These are phyloP conservation scores for Hypomontagnella submonticulosa DNA, from an alignment of 495 filamentous ascomycete species.

Conservation along the genomic window DNA sequence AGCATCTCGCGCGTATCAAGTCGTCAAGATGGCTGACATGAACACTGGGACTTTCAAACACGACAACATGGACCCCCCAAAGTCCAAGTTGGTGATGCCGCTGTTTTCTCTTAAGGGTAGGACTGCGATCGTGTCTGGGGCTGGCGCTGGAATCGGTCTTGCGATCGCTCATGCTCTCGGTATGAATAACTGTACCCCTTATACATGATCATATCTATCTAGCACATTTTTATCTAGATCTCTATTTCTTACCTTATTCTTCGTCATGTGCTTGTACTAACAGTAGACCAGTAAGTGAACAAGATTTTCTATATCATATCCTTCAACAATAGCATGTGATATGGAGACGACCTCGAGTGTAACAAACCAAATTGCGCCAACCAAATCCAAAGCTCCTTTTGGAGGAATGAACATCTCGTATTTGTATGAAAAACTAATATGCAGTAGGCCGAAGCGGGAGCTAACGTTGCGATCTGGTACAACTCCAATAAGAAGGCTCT, in stretches of 20 bases:
- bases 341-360: not conserved
- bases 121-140: constrained; percentile 86
- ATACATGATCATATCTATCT: not conserved
- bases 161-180: constrained; percentile 73
- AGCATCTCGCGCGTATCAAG: not conserved
- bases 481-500: constrained; percentile 78
- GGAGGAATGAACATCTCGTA: not conserved
- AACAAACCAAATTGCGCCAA: not conserved
- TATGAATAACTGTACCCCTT: constrained; percentile 14
- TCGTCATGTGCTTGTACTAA: no score
- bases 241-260: not conserved
- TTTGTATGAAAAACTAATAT: constrained; percentile 3
- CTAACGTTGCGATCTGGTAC: constrained; percentile 90
- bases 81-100: constrained; percentile 71
- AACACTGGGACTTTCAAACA: constrained; percentile 68
- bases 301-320: not conserved
- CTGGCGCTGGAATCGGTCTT: constrained; percentile 83
- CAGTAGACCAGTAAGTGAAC: constrained; percentile 30
- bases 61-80: constrained; percentile 69
- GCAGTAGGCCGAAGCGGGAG: constrained; percentile 76
- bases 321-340: not conserved
- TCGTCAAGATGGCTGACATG: constrained; percentile 55
- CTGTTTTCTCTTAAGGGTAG: constrained; percentile 86
- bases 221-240: not conserved
- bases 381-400: not conserved